These are phyloP conservation scores for Arabidopsis hybrid DNA, from an alignment of 441 rosid genomes.

Conservation along the genomic window DNA sequence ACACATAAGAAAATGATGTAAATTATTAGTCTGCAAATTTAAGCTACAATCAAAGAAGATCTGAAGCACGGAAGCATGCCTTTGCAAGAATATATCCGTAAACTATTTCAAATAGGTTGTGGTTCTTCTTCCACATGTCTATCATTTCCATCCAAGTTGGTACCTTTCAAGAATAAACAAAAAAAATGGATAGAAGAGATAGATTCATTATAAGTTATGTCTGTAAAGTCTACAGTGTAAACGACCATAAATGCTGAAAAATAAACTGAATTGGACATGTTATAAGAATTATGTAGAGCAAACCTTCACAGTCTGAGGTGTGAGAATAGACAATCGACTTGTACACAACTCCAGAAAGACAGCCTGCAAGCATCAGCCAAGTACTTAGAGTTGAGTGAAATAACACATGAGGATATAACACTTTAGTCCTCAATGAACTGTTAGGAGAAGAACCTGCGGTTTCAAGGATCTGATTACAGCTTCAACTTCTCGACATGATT, in stretches of 20 bases:
- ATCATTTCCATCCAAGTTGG: conserved; percentile 83
- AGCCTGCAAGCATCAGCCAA: conserved; percentile 50
- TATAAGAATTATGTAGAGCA: conserved; percentile 22
- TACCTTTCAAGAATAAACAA: background rate
- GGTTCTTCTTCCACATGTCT: conserved; percentile 87
- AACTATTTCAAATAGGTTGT: conserved; percentile 77
- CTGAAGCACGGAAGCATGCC: conserved; percentile 48
- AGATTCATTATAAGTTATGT: background rate
- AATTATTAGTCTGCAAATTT: background rate
- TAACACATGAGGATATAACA: background rate
- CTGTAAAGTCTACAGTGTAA: too few species aligned
- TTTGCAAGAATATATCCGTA: conserved; percentile 90
- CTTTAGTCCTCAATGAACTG: background rate
- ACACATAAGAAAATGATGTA: conserved; percentile 24
- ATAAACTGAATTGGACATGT: background rate
- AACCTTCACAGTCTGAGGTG: conserved; percentile 56
- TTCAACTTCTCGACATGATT: conserved; percentile 90
- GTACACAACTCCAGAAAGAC: conserved; percentile 88
- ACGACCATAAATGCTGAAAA: background rate
- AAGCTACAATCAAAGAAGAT: conserved; percentile 10
- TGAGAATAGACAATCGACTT: conserved; percentile 72
- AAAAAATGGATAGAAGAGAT: background rate
- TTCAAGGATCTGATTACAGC: conserved; percentile 70
- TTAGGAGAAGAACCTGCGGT: conserved; percentile 71
- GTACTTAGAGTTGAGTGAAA: background rate